phyloP scores from a whole-genome alignment of 2,329 filamentous ascomycete species.

The Harringtonia lauricola region DNA sequence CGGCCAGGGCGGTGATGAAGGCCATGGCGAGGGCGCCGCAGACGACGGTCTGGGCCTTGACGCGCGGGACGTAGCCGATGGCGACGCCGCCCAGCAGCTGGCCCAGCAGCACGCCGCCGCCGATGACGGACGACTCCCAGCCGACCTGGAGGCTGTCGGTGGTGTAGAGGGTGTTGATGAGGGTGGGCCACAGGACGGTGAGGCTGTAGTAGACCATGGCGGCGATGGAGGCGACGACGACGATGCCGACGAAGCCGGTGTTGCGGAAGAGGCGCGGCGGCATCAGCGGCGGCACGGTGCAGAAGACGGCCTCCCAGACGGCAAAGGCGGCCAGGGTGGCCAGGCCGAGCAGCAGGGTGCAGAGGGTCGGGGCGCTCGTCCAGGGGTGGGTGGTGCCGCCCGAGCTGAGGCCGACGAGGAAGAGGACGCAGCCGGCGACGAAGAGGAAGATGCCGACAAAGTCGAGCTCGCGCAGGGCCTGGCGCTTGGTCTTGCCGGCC shows the following conservation, averaged over 20 bases:
- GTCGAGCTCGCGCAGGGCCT: constrained; percentile 32
- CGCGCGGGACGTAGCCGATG: constrained; percentile 22
- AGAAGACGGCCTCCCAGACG: constrained; percentile 25
- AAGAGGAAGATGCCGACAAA: constrained; percentile 32
- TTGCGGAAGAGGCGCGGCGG: constrained; percentile 31
- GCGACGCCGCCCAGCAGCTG: constrained; percentile 24
- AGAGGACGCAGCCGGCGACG: constrained; percentile 26
- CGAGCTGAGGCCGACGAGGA: constrained; percentile 32
- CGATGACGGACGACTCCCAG: constrained; percentile 28
- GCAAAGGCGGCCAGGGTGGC: constrained; percentile 23
- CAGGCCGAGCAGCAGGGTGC: constrained; percentile 26
- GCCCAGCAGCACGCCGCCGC: constrained; percentile 29
- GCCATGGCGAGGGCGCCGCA: constrained; percentile 19
- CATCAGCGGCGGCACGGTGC: constrained; percentile 26
- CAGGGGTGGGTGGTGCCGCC: constrained; percentile 31
- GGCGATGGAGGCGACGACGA: constrained; percentile 26
- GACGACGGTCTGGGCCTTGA: constrained; percentile 23
- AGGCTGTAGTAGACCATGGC: constrained; percentile 34
- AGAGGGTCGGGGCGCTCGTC: constrained; percentile 25
- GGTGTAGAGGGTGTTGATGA: constrained; percentile 29
- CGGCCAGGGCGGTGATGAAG: constrained; percentile 21
- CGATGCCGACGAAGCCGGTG: constrained; percentile 25
- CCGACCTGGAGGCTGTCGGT: constrained; percentile 25
- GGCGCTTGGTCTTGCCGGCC: constrained; percentile 21
- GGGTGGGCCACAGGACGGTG: constrained; percentile 31